phyloP scores from a whole-genome alignment of 176 grass and related monocot genomes.

The Poa annua region DNA sequence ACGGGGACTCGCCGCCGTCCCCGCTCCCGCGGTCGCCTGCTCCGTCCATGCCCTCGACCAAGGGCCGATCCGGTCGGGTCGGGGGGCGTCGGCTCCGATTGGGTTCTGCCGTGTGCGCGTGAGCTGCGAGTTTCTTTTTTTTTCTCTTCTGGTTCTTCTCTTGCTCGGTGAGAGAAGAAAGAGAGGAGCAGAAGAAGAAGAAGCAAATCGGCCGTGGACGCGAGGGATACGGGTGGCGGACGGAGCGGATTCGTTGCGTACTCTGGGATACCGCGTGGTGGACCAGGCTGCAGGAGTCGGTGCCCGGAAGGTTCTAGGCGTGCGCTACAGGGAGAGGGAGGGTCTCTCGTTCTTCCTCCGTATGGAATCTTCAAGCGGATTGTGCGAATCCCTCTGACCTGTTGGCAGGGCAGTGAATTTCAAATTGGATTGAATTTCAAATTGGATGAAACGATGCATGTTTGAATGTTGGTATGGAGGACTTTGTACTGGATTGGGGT shows the following conservation, averaged over 20 bases:
- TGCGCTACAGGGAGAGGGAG: slow-evolving; percentile 1
- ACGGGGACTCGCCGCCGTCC: slow-evolving; percentile 38
- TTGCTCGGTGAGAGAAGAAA: slow-evolving; percentile 9
- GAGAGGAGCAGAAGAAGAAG: slow-evolving; percentile 3
- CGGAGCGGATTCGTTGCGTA: slow-evolving; percentile 42
- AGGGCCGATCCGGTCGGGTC: slow-evolving; percentile 49
- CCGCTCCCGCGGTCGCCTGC: slow-evolving; percentile 46
- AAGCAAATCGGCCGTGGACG: neutral
- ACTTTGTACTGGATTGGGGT: too few species aligned
- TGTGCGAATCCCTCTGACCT: too few species aligned
- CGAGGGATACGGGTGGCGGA: slow-evolving; percentile 44
- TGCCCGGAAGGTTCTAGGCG: slow-evolving; percentile 50
- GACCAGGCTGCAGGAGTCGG: slow-evolving; percentile 1
- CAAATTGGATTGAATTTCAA: too few species aligned
- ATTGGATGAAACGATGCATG: too few species aligned
- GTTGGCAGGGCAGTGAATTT: too few species aligned
- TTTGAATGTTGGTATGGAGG: too few species aligned
- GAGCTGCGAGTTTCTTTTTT: slow-evolving; percentile 29
- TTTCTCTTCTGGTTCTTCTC: too few species aligned
- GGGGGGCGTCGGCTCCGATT: slow-evolving; percentile 39
- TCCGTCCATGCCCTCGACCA: slow-evolving; percentile 55
- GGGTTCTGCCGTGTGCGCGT: slow-evolving; percentile 41
- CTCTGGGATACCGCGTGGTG: neutral
- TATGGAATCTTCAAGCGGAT: too few species aligned
- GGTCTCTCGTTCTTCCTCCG: neutral